Base-by-base conservation (phyloP, 1,139 yeast species). In the Suhomyces bolitotheri region DNA sequence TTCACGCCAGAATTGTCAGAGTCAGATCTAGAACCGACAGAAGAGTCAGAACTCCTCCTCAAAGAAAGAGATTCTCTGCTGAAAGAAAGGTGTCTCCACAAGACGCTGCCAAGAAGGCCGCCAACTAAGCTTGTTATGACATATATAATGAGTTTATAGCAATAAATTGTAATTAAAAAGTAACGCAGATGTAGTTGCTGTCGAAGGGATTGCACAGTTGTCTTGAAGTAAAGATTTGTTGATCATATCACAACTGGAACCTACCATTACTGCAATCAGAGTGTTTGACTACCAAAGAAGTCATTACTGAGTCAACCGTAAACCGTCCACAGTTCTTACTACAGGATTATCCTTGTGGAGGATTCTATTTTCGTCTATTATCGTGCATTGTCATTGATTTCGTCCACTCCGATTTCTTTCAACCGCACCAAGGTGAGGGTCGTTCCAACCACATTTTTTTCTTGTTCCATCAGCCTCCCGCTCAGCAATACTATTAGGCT, bases 1-100 rank as follows among this genome's bases (percentile, higher is more conserved):
- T 94, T 61, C 99, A 92, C 83, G 95, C 97, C 73, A 92, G 96
- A 88, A 86, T 94, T 63, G 98, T 92, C 69, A 94, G 99, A 80
- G 99, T 92, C 61, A 94, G 99, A 82, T 92, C 98, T 56, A 86
- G 97, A 81, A 78, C 83, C 60, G 95, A 90, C 80, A 94, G 99
- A 82, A 90, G 94, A 78, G 75, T 86, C 78, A 90, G 99, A 84
- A 70, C 97, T 72, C 97, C 98, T 56, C 99, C 99, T 64, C 92
- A 83, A 69, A 90, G 99, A 78, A 96, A 85, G 78, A 90, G 97
- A 80, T 92, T 85, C 89, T 86, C 82, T 88, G 80, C 81, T 66
- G 95, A 85, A 69, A 90, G 84, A 84, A 90, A 84, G 78, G 95
- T 92, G 66, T 82, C 88, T 76, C 97, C 98, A 66, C 83, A 83